Evolutionary conservation across 257 asterid genomes (phyloP).

Genomic region (Nicotiana paniculata): DNA sequence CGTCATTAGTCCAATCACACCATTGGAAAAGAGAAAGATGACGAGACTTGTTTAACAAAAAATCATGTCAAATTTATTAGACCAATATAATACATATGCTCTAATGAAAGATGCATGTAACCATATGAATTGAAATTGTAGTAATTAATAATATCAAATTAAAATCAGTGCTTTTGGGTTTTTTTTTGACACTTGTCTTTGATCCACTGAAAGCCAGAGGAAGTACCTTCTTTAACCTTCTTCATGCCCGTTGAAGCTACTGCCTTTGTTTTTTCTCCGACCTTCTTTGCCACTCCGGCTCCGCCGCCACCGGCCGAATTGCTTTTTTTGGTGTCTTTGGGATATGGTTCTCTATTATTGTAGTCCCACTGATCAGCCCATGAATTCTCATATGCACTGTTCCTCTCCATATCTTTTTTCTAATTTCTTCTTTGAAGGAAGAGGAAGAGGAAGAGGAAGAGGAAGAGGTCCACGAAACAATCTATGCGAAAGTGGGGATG

Average conservation of each 20-base stretch:
- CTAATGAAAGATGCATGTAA: background rate
- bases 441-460: background rate
- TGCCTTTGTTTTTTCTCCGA: constrained; percentile 58
- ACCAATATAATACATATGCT: background rate
- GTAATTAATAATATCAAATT: background rate
- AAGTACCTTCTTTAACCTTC: constrained; percentile 69
- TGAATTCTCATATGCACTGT: constrained; percentile 24
- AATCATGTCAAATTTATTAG: constrained; percentile 1
- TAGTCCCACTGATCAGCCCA: constrained; percentile 94
- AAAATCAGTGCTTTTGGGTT: constrained; percentile 12
- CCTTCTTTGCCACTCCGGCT: constrained; percentile 36
- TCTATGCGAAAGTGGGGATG: background rate
- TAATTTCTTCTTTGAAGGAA: background rate
- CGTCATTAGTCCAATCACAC: background rate
- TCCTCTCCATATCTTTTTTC: background rate
- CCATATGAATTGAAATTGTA: background rate
- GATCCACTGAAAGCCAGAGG: constrained; percentile 65
- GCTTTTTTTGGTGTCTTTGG: constrained; percentile 27
- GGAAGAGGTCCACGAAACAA: background rate
- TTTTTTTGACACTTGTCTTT: constrained; percentile 60
- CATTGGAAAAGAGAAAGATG: background rate
- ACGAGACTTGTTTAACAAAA: background rate
- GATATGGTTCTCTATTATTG: constrained; percentile 29
- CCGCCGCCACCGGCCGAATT: constrained; percentile 10
- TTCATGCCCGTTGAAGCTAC: constrained; percentile 64